Conservation (phyloP, 1,284 basidiomycete species). For the Fistulina hepatica region DNA sequence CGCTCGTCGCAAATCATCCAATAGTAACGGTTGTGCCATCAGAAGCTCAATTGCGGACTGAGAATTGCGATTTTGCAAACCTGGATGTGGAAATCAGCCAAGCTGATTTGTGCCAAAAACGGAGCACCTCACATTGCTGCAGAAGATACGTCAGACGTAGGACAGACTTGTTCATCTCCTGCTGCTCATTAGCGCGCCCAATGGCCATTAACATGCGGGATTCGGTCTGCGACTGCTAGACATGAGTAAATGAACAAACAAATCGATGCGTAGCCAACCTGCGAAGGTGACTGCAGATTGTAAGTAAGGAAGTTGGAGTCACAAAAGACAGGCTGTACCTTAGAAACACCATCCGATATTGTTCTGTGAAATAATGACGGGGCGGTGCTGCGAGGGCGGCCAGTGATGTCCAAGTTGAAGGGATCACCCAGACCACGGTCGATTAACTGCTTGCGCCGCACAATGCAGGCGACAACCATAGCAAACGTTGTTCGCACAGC, state of each 20-base stretch:
- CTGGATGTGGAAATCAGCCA: slow-evolving; percentile 23
- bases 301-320: slow-evolving; percentile 8
- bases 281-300: slow-evolving; percentile 6
- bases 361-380: too few species aligned
- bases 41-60: slow-evolving; percentile 78
- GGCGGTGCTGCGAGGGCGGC: too few species aligned
- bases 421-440: slow-evolving; percentile 69
- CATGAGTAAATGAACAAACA: too few species aligned
- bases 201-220: slow-evolving; percentile 46
- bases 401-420: slow-evolving; percentile 34
- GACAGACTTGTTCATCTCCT: slow-evolving; percentile 74
- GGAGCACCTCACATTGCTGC: slow-evolving; percentile 51
- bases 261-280: too few species aligned
- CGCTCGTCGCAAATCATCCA: slow-evolving; percentile 80
- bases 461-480: slow-evolving; percentile 88
- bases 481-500: slow-evolving; percentile 95
- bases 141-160: slow-evolving; percentile 78
- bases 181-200: slow-evolving; percentile 76
- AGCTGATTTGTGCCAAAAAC: slow-evolving; percentile 7
- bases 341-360: too few species aligned
- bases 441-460: slow-evolving; percentile 83
- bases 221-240: slow-evolving; percentile 46
- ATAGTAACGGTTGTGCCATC: slow-evolving; percentile 64
- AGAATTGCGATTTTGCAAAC: slow-evolving; percentile 46
- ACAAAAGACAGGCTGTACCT: slow-evolving; percentile 11